phyloP scores from a whole-genome alignment of 495 filamentous ascomycete genomes.

The Aspergillus funiculosus region DNA sequence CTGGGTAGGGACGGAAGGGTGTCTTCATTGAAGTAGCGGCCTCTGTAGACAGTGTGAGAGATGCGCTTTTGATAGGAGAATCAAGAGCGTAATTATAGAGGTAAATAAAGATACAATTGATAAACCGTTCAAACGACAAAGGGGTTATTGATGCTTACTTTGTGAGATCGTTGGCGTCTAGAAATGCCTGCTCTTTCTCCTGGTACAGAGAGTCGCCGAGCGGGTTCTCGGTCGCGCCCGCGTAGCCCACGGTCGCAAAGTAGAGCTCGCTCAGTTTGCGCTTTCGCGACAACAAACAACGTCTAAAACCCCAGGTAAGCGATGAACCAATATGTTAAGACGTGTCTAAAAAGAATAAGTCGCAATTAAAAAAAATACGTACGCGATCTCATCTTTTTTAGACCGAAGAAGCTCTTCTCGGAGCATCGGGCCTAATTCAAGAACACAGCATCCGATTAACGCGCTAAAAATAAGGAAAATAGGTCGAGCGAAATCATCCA shows the following conservation, averaged over 20 bases:
- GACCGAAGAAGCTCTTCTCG: slow-evolving; percentile 52
- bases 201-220: slow-evolving; percentile 48
- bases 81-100: slow-evolving; percentile 14
- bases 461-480: slow-evolving; percentile 43
- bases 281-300: slow-evolving; percentile 71
- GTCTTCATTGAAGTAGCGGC: slow-evolving; percentile 62
- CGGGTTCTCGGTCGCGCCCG: slow-evolving; percentile 48
- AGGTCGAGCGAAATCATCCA: slow-evolving; percentile 46
- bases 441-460: slow-evolving; percentile 57
- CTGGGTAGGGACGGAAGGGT: slow-evolving; percentile 57
- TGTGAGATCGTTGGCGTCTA: slow-evolving; percentile 67
- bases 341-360: slow-evolving; percentile 11
- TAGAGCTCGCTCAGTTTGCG: slow-evolving; percentile 79
- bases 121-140: slow-evolving; percentile 12
- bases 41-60: slow-evolving; percentile 48
- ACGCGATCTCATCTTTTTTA: slow-evolving; percentile 60
- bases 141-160: slow-evolving; percentile 56
- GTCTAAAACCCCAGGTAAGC: slow-evolving; percentile 49
- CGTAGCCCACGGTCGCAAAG: slow-evolving; percentile 47
- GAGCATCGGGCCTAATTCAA: slow-evolving; percentile 50
- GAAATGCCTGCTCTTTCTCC: slow-evolving; percentile 53
- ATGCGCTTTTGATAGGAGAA: slow-evolving; percentile 15
- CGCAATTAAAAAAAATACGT: slow-evolving; percentile 37
- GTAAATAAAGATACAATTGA: slow-evolving; percentile 17
- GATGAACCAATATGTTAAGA: slow-evolving; percentile 20